phyloP scores from a whole-genome alignment of 2,329 filamentous ascomycete species.

The Neocatenulostroma microsporum region DNA sequence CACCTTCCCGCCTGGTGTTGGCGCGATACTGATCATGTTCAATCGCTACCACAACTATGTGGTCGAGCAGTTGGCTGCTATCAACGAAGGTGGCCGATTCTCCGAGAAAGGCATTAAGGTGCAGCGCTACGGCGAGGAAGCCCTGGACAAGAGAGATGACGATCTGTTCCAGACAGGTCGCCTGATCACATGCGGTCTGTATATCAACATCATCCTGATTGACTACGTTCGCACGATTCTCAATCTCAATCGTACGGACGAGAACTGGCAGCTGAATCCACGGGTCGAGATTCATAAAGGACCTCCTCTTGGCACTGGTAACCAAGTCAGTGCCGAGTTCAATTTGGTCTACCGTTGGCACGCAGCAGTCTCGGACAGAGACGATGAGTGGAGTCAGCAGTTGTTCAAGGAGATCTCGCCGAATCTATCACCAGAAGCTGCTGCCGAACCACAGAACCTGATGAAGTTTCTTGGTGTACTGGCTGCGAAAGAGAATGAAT shows the following conservation, averaged over 20 bases:
- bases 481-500: slow-evolving; percentile 20
- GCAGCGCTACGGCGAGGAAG: slow-evolving; percentile 25
- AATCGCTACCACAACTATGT: slow-evolving; percentile 77
- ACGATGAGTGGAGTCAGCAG: slow-evolving; percentile 41
- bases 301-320: slow-evolving; percentile 39
- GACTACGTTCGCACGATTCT: slow-evolving; percentile 49
- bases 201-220: slow-evolving; percentile 47
- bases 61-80: slow-evolving; percentile 67
- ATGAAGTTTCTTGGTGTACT: slow-evolving; percentile 25
- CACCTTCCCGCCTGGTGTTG: slow-evolving; percentile 61
- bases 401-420: slow-evolving; percentile 30
- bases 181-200: slow-evolving; percentile 46
- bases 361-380: slow-evolving; percentile 35
- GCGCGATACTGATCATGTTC: slow-evolving; percentile 60
- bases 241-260: slow-evolving; percentile 39
- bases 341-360: slow-evolving; percentile 49
- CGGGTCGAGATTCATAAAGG: slow-evolving; percentile 32
- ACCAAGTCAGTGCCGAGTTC: slow-evolving; percentile 47
- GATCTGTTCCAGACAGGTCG: slow-evolving; percentile 47
- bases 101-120: slow-evolving; percentile 53
- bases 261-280: slow-evolving; percentile 39
- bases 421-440: slow-evolving; percentile 14
- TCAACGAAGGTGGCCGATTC: slow-evolving; percentile 79
- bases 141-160: slow-evolving; percentile 34
- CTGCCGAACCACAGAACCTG: slow-evolving; percentile 20